phyloP scores from a whole-genome alignment of 169 alveolate genomes.

The Eimeria mitis region DNA sequence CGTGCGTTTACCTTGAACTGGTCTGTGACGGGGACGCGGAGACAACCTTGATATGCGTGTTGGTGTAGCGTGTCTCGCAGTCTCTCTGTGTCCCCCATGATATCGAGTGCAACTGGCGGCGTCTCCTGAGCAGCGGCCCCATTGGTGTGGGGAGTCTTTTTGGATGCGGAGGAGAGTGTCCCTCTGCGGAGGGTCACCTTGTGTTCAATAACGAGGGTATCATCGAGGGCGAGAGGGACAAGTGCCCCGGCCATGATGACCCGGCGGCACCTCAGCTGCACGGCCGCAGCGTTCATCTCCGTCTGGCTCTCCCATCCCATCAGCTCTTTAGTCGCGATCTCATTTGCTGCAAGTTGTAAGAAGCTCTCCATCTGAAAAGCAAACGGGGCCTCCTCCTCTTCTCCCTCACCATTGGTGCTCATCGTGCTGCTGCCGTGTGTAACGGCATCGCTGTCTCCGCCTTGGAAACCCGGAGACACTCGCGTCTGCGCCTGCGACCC shows the following conservation, averaged over 20 bases:
- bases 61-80: slow-evolving; percentile 33
- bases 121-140: neutral
- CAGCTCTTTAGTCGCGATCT: slow-evolving; percentile 8
- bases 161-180: neutral
- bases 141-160: neutral
- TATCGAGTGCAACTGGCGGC: neutral
- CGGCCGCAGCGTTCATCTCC: slow-evolving; percentile 23
- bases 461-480: neutral
- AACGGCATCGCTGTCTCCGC: slow-evolving; percentile 15
- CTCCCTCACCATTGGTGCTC: slow-evolving; percentile 49
- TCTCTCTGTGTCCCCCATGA: slow-evolving; percentile 18
- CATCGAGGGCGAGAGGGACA: slow-evolving; percentile 76
- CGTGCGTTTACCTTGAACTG: slow-evolving; percentile 15
- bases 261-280: neutral
- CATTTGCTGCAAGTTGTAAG: slow-evolving; percentile 19
- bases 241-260: slow-evolving; percentile 74
- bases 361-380: slow-evolving; percentile 47
- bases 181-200: slow-evolving; percentile 61
- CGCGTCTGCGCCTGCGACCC: slow-evolving; percentile 11
- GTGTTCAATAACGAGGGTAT: slow-evolving; percentile 60
- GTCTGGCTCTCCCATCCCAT: slow-evolving; percentile 31
- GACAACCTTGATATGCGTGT: slow-evolving; percentile 49
- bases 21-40: slow-evolving; percentile 33
- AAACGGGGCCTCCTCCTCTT: neutral
- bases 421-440: slow-evolving; percentile 46